Evolutionary conservation across 2,329 filamentous ascomycete species (phyloP), one percentile per base, ranked within the genome.

Genomic region (Neocatenulostroma microsporum): DNA sequence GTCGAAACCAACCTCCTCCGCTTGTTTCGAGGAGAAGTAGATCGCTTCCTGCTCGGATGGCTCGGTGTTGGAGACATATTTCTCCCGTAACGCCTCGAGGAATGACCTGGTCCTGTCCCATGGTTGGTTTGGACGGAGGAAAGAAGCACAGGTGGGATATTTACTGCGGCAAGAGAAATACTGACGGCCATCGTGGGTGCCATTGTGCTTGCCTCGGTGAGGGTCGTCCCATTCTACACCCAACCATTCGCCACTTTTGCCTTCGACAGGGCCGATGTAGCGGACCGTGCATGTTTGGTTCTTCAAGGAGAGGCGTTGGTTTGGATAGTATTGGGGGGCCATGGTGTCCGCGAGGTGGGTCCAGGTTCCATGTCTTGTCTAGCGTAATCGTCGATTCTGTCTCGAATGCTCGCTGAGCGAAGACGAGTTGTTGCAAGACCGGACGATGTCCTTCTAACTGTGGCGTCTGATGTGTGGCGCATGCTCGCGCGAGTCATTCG

Each of bases 171-270:
- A 94, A 50, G 72, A 67, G 54, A 96, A 96, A 58, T 95, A 94
- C 44, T 75, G 78, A 44, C 74, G 69, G 41, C 82, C 85, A 46
- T 82, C 78, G 62, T 93, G 79, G 42, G 81, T 78, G 41, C 91
- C 91, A 54, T 89, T 76, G 62, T 98, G 88, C 67, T 95, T 96
- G 43, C 91, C 91, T 53, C 88, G 74, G 24, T 70, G 72, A 39
- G 79, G 68, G 59, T 95, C 84, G 62, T 96, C 89, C 91, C 91
- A 98, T 72, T 98, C 91, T 31, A 96, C 85, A 30, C 91, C 91
- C 21, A 96, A 73, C 88, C 89, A 96, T 45, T 73, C 69, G 32
- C 86, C 84, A 28, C 74, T 70, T 7, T 86, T 88, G 48, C 82
- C 84, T 34, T 76, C 70, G 6, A 96, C 82, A 21, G 73, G 61